Evolutionary conservation across 352 stramenopile genomes (phyloP).

Genomic region (Globisporangium sylvaticum): DNA sequence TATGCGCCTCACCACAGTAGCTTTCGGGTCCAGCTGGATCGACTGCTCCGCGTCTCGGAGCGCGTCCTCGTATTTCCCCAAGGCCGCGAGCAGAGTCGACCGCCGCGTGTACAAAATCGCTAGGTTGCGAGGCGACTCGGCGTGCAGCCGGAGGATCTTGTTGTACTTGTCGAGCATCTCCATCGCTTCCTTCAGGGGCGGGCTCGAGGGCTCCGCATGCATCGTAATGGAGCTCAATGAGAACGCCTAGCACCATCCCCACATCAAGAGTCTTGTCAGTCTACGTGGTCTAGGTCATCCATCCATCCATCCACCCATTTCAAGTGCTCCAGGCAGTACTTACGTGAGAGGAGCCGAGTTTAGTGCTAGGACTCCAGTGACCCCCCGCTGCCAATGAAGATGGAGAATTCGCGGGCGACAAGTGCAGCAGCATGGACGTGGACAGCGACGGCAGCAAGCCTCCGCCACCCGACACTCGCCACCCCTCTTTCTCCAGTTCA

Average conservation of each 20-base stretch:
- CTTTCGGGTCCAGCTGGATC: slow-evolving; percentile 42
- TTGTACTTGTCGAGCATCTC: slow-evolving; percentile 62
- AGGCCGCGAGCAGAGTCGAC: slow-evolving; percentile 53
- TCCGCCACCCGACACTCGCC: no score
- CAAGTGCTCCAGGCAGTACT: neutral
- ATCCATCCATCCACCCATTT: neutral
- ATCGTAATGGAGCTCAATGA: slow-evolving; percentile 22
- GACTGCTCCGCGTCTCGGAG: slow-evolving; percentile 51
- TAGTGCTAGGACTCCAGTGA: slow-evolving; percentile 2
- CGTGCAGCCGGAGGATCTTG: slow-evolving; percentile 57
- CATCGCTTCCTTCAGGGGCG: slow-evolving; percentile 20
- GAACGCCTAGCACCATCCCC: slow-evolving; percentile 5
- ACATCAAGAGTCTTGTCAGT: no score
- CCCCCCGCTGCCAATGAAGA: no score
- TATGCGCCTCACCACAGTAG: slow-evolving; percentile 33
- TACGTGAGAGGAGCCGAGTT: neutral
- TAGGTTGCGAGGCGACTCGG: slow-evolving; percentile 51
- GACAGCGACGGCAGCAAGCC: slow-evolving; percentile 10
- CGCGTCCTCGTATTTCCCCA: slow-evolving; percentile 42
- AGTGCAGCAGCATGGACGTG: slow-evolving; percentile 6
- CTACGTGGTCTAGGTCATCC: no score
- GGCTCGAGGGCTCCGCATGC: slow-evolving; percentile 17
- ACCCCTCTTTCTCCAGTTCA: neutral
- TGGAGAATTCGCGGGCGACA: neutral
- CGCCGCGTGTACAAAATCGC: slow-evolving; percentile 49